phyloP scores from a whole-genome alignment of 1,284 basidiomycete genomes.

The Flammula alnicola region DNA sequence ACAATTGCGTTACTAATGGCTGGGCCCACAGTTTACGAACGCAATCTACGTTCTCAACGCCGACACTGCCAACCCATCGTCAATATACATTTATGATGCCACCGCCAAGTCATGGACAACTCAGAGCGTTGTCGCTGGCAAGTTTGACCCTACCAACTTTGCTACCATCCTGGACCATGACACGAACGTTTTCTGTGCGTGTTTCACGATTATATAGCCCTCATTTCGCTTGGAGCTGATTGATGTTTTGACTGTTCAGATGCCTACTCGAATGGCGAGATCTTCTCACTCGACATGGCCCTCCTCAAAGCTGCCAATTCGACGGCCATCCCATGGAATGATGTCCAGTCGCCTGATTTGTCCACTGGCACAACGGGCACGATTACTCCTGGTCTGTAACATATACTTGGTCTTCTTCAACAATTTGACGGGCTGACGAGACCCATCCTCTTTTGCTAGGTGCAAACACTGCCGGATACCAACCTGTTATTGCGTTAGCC shows the following conservation, averaged over 20 bases:
- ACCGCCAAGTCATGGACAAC: constrained; percentile 66
- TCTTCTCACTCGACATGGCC: constrained; percentile 74
- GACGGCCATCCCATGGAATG: constrained; percentile 62
- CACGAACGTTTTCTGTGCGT: constrained; percentile 79
- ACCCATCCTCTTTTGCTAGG: too few species aligned
- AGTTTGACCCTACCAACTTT: constrained; percentile 60
- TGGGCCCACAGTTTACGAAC: constrained; percentile 59
- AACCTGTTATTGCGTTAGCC: constrained; percentile 78
- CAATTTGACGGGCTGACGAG: not conserved
- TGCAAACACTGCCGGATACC: constrained; percentile 51
- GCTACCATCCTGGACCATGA: constrained; percentile 84
- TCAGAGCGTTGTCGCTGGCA: constrained; percentile 50
- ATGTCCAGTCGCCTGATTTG: constrained; percentile 50
- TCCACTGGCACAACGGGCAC: constrained; percentile 12
- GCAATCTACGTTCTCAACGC: constrained; percentile 82
- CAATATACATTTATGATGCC: constrained; percentile 73
- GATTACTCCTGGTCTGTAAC: constrained; percentile 12
- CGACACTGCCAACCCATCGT: constrained; percentile 66
- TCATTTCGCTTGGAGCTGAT: constrained; percentile 1
- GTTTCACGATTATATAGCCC: constrained; percentile 5
- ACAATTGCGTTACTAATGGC: not conserved
- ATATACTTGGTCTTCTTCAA: not conserved
- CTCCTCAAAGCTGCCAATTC: constrained; percentile 61
- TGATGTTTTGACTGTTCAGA: constrained; percentile 42
- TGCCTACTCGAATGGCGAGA: constrained; percentile 60